Conservation (phyloP, 441 rosid genomes). For the Macaranga tanarius region DNA sequence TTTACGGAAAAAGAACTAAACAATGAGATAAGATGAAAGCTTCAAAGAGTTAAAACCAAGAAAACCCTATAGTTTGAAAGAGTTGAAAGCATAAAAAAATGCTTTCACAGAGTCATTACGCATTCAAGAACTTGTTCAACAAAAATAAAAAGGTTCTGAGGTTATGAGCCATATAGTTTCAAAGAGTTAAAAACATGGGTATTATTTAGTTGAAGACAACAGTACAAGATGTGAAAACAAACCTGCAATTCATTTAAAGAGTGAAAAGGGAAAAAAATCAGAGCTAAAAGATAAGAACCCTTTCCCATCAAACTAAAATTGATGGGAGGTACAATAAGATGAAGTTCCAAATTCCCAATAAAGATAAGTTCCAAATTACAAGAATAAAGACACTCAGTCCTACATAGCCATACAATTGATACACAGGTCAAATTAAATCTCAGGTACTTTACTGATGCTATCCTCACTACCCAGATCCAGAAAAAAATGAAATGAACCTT, state of each 20-base stretch:
- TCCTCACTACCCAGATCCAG: slow-evolving; percentile 23
- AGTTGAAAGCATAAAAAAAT: background rate
- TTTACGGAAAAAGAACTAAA: background rate
- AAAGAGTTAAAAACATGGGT: background rate
- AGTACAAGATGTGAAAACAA: slow-evolving; percentile 19
- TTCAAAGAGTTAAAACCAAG: slow-evolving; percentile 10
- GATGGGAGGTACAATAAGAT: slow-evolving; percentile 19
- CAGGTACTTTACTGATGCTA: background rate
- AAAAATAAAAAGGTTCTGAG: background rate
- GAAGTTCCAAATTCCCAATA: slow-evolving; percentile 7
- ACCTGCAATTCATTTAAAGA: slow-evolving; percentile 39
- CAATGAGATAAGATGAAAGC: background rate
- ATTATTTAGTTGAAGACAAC: background rate
- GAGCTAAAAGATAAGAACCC: slow-evolving; percentile 37
- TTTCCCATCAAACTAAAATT: slow-evolving; percentile 26
- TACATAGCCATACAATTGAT: slow-evolving; percentile 26
- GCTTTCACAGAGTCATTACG: background rate
- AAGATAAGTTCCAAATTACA: background rate
- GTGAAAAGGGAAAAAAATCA: background rate
- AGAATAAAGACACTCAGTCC: background rate
- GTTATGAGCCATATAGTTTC: background rate
- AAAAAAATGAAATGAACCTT: background rate
- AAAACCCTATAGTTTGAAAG: background rate
- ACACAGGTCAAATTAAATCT: slow-evolving; percentile 28
- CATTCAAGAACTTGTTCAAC: slow-evolving; percentile 1